A percentile compares a stretch with the other conserved stretches of the same genome.
These are phyloP conservation scores for Prunus fruticosa DNA, from an alignment of 306 rosid genomes.

Conservation along the genomic window DNA sequence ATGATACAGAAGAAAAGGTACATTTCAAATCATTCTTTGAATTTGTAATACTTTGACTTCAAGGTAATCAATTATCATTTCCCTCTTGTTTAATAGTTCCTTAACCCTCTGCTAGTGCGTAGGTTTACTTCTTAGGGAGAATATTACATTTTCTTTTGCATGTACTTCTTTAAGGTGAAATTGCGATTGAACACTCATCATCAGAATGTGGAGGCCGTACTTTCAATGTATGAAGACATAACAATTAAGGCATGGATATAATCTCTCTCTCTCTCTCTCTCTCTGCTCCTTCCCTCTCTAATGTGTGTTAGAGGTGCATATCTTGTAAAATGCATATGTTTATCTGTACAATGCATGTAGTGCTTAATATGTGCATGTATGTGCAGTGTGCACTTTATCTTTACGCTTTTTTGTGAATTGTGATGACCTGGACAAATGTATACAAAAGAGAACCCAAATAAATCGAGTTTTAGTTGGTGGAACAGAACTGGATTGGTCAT, in stretches of 20 bases:
- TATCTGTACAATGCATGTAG: neutral
- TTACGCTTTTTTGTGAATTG: neutral
- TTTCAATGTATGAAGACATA: conserved; percentile 63
- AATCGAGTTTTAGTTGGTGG: neutral
- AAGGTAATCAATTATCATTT: neutral
- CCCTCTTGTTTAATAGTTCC: conserved; percentile 2
- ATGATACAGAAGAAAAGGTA: conserved; percentile 92
- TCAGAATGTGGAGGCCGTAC: conserved; percentile 86
- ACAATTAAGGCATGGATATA: conserved; percentile 55
- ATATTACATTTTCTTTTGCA: conserved; percentile 9
- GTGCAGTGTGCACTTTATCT: neutral
- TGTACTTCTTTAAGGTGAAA: conserved; percentile 59
- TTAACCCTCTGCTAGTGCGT: neutral
- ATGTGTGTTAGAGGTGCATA: neutral
- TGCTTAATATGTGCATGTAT: neutral
- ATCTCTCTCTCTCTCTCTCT: neutral
- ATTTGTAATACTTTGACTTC: conserved; percentile 6
- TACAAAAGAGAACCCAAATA: neutral
- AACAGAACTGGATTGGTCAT: neutral
- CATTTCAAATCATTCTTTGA: conserved; percentile 1
- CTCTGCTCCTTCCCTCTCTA: neutral
- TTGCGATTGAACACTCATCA: conserved; percentile 82
- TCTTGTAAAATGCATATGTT: neutral
- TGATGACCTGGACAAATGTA: neutral
- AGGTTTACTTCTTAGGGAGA: neutral